These are phyloP conservation scores for Penicillium taxi DNA, from an alignment of 495 filamentous ascomycete species.

Conservation along the genomic window DNA sequence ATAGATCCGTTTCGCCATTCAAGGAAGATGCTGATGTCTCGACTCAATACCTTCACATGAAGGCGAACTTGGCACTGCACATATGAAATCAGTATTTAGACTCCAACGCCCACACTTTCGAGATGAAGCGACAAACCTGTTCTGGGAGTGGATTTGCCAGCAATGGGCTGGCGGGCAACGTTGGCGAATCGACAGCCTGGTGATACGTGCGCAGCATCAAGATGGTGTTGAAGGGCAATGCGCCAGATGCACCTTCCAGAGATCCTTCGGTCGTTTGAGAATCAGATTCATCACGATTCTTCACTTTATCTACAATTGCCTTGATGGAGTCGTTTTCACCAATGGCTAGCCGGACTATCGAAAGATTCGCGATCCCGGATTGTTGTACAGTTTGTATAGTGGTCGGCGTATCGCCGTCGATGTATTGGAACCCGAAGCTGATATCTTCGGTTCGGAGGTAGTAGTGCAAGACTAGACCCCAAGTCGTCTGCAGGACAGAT, in stretches of 20 bases:
- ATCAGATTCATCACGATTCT: conserved; percentile 3
- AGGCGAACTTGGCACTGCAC: conserved; percentile 42
- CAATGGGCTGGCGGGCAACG: conserved; percentile 21
- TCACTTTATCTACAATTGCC: conserved; percentile 26
- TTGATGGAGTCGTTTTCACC: conserved; percentile 27
- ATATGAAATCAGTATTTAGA: not conserved
- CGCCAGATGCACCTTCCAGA: conserved; percentile 6
- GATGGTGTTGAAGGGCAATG: conserved; percentile 33
- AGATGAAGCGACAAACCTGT: conserved; percentile 17
- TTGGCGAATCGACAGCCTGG: conserved; percentile 8
- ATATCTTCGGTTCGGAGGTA: conserved; percentile 49
- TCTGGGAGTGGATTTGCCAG: conserved; percentile 28
- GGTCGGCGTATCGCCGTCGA: conserved; percentile 18
- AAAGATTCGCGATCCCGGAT: conserved; percentile 11
- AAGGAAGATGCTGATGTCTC: conserved; percentile 37
- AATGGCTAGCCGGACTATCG: conserved; percentile 21
- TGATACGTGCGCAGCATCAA: conserved; percentile 34
- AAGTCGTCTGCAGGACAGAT: conserved; percentile 40
- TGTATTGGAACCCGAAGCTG: conserved; percentile 46
- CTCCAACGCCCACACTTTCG: not conserved
- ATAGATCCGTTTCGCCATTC: conserved; percentile 41
- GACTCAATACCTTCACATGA: conserved; percentile 36
- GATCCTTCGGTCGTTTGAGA: conserved; percentile 9
- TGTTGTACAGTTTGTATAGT: conserved; percentile 14
- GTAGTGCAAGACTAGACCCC: conserved; percentile 46